phyloP scores from a whole-genome alignment of 441 rosid species.

The Corymbia calophylla region DNA sequence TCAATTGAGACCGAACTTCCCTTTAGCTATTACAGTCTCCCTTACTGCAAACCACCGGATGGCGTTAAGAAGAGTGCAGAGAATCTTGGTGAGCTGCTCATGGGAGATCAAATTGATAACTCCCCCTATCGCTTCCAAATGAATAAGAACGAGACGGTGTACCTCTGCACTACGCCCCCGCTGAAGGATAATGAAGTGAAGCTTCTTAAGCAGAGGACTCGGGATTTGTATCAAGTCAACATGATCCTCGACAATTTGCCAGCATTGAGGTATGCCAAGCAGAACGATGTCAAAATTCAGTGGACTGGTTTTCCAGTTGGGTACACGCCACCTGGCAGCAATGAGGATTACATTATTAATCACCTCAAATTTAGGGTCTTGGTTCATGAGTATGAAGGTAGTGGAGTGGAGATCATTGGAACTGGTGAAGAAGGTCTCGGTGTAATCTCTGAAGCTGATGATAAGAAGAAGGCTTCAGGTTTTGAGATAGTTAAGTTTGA shows the following conservation, averaged over 20 bases:
- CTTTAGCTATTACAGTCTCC: slow-evolving; percentile 73
- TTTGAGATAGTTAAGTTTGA: slow-evolving; percentile 91
- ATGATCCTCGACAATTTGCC: slow-evolving; percentile 95
- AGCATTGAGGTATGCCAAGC: slow-evolving; percentile 67
- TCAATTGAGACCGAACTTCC: slow-evolving; percentile 96
- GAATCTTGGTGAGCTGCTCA: slow-evolving; percentile 95
- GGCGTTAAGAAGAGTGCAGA: slow-evolving; percentile 84
- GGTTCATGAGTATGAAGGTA: slow-evolving; percentile 87
- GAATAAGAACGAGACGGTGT: slow-evolving; percentile 69
- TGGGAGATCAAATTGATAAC: slow-evolving; percentile 97
- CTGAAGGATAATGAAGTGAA: slow-evolving; percentile 72
- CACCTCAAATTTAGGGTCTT: slow-evolving; percentile 84
- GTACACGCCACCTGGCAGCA: slow-evolving; percentile 57
- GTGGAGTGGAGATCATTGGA: slow-evolving; percentile 80
- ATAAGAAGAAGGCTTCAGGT: slow-evolving; percentile 58
- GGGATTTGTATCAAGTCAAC: slow-evolving; percentile 84
- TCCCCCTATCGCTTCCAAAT: slow-evolving; percentile 81
- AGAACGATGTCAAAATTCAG: slow-evolving; percentile 65
- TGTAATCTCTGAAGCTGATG: slow-evolving; percentile 73
- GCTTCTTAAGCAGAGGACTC: slow-evolving; percentile 90
- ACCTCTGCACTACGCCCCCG: slow-evolving; percentile 52
- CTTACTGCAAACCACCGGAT: slow-evolving; percentile 59
- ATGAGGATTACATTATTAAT: slow-evolving; percentile 82
- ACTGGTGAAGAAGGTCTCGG: slow-evolving; percentile 96
- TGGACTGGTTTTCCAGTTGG: slow-evolving; percentile 99